Base-by-base conservation (phyloP, 202 grass and related monocot species). In the Musa balbisiana region DNA sequence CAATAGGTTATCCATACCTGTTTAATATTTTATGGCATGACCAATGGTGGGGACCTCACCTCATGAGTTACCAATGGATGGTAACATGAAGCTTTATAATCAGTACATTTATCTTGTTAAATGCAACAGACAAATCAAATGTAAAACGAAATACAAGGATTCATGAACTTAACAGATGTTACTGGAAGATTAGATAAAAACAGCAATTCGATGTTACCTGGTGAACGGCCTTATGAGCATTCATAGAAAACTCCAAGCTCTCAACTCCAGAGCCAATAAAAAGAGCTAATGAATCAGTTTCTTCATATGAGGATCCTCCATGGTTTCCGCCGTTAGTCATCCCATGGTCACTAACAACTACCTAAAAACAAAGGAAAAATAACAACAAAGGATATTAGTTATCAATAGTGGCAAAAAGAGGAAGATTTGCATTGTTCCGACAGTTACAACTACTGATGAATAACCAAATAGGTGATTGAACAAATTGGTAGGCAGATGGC, bases 301-400 rank as follows among this genome's bases (percentile, higher is more conserved):
- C 91, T 85, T 98, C 87, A 26, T 88, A 98, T 29, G 91, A 98
- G 73, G 94, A 98, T 67, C 90, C 94, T 72, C 94, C 94, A 83
- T 98, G 94, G 82, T 92, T 98, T 83, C 94, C 94, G 72, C 83
- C 81, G 73, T 87, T 79, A 81, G 91, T 98, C 94, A 98, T 98
- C 78, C 94, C 94, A 86, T 93, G 94, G 75, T 93, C 94, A 70
- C 94, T 98, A 74, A 93, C 83, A 62, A 98, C 83, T 81, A 98
- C 87, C 94, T 93, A 83, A 84, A 81, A 58, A 73, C 16, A 67
- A 72, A 81, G 55, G 24, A 15, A 81, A 17, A 55, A 49, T 11
- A 2, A 71, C 20, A 64, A 26, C 3, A 83, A 67, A 72, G 1
- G 11, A 60, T 25, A 69, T 60, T 69, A 76, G 15, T 69, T 2